Base-by-base conservation (phyloP, 495 filamentous ascomycete genomes). In the Tuber magnatum region DNA sequence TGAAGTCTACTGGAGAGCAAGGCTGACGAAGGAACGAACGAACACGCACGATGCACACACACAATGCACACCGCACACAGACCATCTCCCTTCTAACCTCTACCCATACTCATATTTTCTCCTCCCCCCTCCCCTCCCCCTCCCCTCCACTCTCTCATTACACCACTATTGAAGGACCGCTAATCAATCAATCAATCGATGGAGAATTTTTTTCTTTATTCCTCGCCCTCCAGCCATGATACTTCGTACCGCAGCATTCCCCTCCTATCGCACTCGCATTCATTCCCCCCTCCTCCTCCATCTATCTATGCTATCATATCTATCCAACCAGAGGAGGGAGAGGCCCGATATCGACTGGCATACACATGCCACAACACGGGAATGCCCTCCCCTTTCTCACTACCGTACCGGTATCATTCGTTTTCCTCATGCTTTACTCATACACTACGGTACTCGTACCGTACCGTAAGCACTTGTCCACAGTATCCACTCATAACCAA, bases 321-420 rank as follows among this genome's bases (percentile, higher is more conserved):
- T 38, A 32, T 68, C 35, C 48, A 69, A 20, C 46, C 71, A 46
- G 24, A 24, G 10, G 16, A 40, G 3, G 73, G 69, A 51, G 61
- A 41, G 43, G 32, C 35, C 71, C 48, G 43, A 65, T 65, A 74
- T 43, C 70, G 44, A 69, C 71, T 72, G 32, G 73, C 68, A 71
- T 40, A 51, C 69, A 78, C 51, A 74, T 69, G 56, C 72, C n/a
- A 72, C 71, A 77, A 35, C 39, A 35, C 68, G 69, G 71, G 69
- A 68, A 48, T 56, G 73, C 71, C 70, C 24, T 42, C 65, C 65
- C 43, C 20, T 39, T 79, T 77, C 65, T 61, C 76, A 28, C 73
- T n/a, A n/a, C n/a, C n/a, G n/a, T n/a, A 41, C 41, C 68, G 69
- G 74, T 74, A 79, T 70, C 72, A 42, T 41, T 18, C 35, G 22